These are phyloP conservation scores for Selenicereus undatus DNA, from an alignment of 148 eudicot genomes.

Conservation along the genomic window DNA sequence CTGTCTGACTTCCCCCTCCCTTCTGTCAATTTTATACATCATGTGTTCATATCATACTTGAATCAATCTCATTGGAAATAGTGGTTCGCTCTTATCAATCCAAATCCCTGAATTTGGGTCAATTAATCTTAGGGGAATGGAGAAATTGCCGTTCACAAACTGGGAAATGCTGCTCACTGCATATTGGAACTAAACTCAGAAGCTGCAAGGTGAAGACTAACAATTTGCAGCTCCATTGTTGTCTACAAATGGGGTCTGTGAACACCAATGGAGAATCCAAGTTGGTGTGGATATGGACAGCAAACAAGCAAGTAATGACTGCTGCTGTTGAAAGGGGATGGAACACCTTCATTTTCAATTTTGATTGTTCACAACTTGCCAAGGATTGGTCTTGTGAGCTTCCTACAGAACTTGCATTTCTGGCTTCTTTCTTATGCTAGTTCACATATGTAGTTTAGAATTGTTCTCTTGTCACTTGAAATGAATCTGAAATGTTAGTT, in stretches of 20 bases:
- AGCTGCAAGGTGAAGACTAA: not conserved
- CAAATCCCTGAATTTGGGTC: conserved; percentile 7
- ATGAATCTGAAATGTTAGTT: not conserved
- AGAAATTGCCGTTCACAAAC: conserved; percentile 28
- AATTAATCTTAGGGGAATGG: conserved; percentile 41
- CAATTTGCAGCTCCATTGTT: conserved; percentile 21
- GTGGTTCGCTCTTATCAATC: not conserved
- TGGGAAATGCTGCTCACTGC: not conserved
- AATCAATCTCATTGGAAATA: too few species aligned
- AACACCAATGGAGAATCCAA: conserved; percentile 37
- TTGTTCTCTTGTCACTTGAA: not conserved
- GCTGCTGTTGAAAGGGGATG: conserved; percentile 92
- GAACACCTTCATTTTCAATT: conserved; percentile 68
- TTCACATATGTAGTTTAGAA: not conserved
- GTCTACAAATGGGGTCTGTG: conserved; percentile 32
- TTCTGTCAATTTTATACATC: too few species aligned
- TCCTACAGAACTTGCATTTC: not conserved
- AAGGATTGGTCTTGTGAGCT: conserved; percentile 68
- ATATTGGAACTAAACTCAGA: not conserved
- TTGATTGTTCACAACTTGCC: conserved; percentile 39
- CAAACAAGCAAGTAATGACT: conserved; percentile 82
- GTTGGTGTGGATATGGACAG: conserved; percentile 87
- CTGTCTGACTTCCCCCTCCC: not conserved
- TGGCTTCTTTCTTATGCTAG: not conserved
- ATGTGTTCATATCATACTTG: too few species aligned